Percentiles rank a stretch among this genome's conserved stretches.
These are phyloP conservation scores for Phytophthora ohioensis DNA, from an alignment of 352 stramenopile species.

Conservation along the genomic window DNA sequence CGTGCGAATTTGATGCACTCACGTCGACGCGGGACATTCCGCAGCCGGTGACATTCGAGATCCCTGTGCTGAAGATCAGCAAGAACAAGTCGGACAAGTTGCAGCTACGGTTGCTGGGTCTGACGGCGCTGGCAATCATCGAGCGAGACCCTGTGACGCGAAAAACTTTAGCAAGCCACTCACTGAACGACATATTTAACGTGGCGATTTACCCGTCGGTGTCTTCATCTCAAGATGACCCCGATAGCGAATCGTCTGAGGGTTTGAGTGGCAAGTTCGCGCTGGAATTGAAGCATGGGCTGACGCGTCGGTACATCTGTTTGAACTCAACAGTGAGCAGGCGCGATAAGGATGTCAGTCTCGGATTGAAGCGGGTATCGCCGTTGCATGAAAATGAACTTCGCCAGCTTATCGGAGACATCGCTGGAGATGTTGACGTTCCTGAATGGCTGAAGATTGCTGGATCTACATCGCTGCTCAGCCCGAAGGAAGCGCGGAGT, in stretches of 20 bases:
- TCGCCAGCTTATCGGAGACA: slow-evolving; percentile 73
- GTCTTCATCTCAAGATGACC: slow-evolving; percentile 66
- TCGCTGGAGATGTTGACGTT: slow-evolving; percentile 65
- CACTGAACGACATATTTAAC: slow-evolving; percentile 87
- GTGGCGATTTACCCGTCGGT: slow-evolving; percentile 88
- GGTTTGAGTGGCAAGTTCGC: slow-evolving; percentile 82
- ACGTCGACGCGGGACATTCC: slow-evolving; percentile 81
- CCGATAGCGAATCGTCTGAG: slow-evolving; percentile 55
- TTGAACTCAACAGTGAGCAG: slow-evolving; percentile 67
- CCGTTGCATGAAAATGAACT: slow-evolving; percentile 74
- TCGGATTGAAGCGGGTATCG: slow-evolving; percentile 66
- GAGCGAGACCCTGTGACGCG: slow-evolving; percentile 80
- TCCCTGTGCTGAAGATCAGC: slow-evolving; percentile 87
- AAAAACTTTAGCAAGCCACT: slow-evolving; percentile 70
- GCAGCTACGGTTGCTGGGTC: slow-evolving; percentile 74
- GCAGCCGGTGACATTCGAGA: slow-evolving; percentile 84
- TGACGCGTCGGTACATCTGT: slow-evolving; percentile 81
- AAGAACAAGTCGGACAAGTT: slow-evolving; percentile 80
- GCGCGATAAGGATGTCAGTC: slow-evolving; percentile 80
- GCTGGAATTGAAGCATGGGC: slow-evolving; percentile 84
- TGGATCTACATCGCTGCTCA: slow-evolving; percentile 78
- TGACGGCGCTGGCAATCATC: slow-evolving; percentile 76
- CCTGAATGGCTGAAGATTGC: slow-evolving; percentile 79
- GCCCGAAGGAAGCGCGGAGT: slow-evolving; percentile 78
- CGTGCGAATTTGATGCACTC: slow-evolving; percentile 85